A percentile compares a stretch with the other conserved stretches of the same genome.
Evolutionary conservation across 441 rosid species (phyloP).

Genomic region (Brassica balearica): DNA sequence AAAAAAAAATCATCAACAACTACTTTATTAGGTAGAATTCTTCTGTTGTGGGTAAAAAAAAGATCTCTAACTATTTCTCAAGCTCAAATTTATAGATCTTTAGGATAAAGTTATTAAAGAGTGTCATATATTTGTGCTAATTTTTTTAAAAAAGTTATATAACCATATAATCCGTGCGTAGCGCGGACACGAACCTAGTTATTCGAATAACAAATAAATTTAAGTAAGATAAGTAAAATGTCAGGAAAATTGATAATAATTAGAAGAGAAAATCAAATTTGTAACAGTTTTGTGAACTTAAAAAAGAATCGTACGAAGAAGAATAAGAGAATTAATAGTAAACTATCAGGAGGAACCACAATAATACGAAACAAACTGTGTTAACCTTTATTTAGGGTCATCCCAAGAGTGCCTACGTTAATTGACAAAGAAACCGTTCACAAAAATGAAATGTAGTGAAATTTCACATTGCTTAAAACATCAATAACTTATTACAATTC

Average conservation of each 20-base stretch:
- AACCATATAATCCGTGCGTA: too few species aligned
- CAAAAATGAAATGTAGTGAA: not conserved
- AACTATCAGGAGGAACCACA: not conserved
- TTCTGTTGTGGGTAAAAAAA: too few species aligned
- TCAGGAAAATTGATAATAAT: not conserved
- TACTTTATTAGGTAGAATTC: too few species aligned
- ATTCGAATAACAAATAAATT: not conserved
- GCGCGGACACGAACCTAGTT: too few species aligned
- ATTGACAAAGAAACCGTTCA: slow-evolving; percentile 10
- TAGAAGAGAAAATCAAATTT: slow-evolving; percentile 1
- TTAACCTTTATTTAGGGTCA: slow-evolving; percentile 25
- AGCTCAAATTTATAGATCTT: too few species aligned
- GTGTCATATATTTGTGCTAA: too few species aligned
- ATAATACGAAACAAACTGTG: slow-evolving; percentile 21
- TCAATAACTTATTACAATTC: not conserved
- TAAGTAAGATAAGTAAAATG: not conserved
- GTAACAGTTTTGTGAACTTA: not conserved
- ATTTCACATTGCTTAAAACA: not conserved
- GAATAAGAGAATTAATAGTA: not conserved
- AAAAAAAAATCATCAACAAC: too few species aligned
- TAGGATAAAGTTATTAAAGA: too few species aligned
- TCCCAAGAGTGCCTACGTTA: slow-evolving; percentile 32
- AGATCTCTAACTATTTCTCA: too few species aligned
- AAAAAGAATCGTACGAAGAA: not conserved
- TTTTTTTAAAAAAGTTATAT: too few species aligned